phyloP scores from a whole-genome alignment of 768 basidiomycete species.

The Termitomyces titanicus region DNA sequence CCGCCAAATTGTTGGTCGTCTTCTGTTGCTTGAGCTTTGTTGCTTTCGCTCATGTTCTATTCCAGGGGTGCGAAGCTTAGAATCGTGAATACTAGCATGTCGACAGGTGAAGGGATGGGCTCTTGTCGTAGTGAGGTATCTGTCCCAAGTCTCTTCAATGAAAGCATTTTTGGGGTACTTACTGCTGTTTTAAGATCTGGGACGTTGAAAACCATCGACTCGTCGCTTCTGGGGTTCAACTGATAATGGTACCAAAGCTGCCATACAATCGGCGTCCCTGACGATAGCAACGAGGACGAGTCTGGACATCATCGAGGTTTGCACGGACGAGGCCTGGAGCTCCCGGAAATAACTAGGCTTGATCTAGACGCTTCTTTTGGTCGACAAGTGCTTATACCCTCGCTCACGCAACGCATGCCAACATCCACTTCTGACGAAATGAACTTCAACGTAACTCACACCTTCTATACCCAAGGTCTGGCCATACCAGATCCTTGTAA shows the following conservation, averaged over 20 bases:
- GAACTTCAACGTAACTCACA: neutral
- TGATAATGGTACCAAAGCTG: constrained; percentile 32
- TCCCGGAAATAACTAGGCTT: neutral
- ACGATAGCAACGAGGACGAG: neutral
- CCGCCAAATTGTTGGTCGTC: constrained; percentile 31
- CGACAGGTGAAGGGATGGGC: constrained; percentile 23
- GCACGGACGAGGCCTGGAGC: neutral
- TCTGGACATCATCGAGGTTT: neutral
- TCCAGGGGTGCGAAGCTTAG: constrained; percentile 40
- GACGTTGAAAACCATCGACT: constrained; percentile 32
- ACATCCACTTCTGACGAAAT: neutral
- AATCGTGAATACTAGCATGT: constrained; percentile 35
- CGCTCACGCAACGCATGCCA: neutral
- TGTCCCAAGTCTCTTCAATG: neutral
- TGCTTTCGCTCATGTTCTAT: neutral
- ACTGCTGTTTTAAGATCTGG: constrained; percentile 32
- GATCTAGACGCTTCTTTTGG: neutral
- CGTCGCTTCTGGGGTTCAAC: constrained; percentile 39
- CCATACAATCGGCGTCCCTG: neutral
- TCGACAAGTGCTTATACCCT: neutral
- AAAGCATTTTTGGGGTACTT: neutral
- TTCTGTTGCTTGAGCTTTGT: neutral
- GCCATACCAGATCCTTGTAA: neutral
- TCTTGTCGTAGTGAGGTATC: constrained; percentile 40
- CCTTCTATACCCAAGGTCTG: neutral